Percentiles rank a stretch among this genome's conserved stretches.
phyloP scores from a whole-genome alignment of 2,329 filamentous ascomycete species.

The Aotearoamyces nothofagi region DNA sequence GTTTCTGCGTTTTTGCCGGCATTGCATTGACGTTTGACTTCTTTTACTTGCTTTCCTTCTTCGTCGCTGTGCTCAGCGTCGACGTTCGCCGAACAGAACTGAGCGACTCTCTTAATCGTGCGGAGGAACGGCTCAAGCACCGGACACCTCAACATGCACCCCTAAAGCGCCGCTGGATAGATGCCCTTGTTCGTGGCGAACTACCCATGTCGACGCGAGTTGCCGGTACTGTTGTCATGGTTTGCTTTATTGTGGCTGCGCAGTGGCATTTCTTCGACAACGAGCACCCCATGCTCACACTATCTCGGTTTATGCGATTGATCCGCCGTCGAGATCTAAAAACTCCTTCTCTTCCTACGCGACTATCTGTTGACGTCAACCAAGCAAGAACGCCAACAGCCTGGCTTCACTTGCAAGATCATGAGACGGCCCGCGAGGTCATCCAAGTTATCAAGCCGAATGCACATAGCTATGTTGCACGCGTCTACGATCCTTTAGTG shows the following conservation, averaged over 20 bases:
- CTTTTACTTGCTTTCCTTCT: constrained; percentile 67
- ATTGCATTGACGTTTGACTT: constrained; percentile 65
- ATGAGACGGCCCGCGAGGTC: constrained; percentile 62
- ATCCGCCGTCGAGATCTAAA: constrained; percentile 4
- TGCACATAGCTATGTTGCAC: constrained; percentile 56
- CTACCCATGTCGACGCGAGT: constrained; percentile 57
- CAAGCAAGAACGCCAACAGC: constrained; percentile 62
- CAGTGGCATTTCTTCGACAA: constrained; percentile 67
- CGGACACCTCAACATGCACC: constrained; percentile 10
- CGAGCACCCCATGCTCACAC: constrained; percentile 26
- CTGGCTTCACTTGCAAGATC: constrained; percentile 65
- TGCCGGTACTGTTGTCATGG: constrained; percentile 57
- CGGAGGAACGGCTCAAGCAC: constrained; percentile 25
- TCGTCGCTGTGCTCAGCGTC: constrained; percentile 63
- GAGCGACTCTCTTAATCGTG: constrained; percentile 47
- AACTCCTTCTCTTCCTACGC: constrained; percentile 12
- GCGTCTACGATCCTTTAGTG: constrained; percentile 59
- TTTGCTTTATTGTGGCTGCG: constrained; percentile 56
- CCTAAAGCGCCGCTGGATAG: constrained; percentile 35
- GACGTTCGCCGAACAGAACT: constrained; percentile 66
- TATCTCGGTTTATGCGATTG: constrained; percentile 19
- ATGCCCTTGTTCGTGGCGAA: constrained; percentile 46
- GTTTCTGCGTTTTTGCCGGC: constrained; percentile 63
- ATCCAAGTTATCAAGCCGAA: constrained; percentile 62
- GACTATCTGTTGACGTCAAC: constrained; percentile 45